Evolutionary conservation across 179 eudicot species (phyloP).

Genomic region (Silene vulgaris): DNA sequence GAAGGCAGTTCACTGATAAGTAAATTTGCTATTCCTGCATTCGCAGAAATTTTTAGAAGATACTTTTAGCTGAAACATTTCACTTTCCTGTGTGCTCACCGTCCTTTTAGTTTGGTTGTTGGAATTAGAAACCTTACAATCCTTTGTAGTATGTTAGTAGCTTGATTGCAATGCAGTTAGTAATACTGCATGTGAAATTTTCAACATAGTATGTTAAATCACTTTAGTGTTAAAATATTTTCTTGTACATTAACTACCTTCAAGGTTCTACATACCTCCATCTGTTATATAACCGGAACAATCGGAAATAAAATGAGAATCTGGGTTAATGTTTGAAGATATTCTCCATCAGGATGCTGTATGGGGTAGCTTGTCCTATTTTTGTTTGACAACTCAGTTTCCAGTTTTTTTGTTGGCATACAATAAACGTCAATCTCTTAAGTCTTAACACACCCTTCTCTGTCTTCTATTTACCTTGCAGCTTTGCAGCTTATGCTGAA

Average conservation of each 20-base stretch:
- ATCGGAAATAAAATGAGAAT: not conserved
- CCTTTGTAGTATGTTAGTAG: not conserved
- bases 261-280: not conserved
- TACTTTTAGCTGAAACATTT: not conserved
- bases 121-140: not conserved
- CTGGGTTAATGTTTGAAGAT: not conserved
- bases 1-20: not conserved
- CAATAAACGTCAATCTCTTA: not conserved
- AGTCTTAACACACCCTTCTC: slow-evolving; percentile 10
- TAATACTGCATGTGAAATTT: not conserved
- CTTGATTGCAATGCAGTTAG: too few species aligned
- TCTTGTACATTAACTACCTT: not conserved
- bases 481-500: slow-evolving; percentile 48
- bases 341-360: not conserved
- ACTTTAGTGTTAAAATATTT: not conserved
- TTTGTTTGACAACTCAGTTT: not conserved
- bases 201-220: too few species aligned
- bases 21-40: not conserved
- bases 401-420: not conserved
- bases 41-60: not conserved
- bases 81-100: not conserved
- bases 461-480: slow-evolving; percentile 33
- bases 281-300: not conserved
- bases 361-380: not conserved
- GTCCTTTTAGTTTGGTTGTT: not conserved